phyloP scores from a whole-genome alignment of 164 flowering plant species.

The Amborella trichopoda region DNA sequence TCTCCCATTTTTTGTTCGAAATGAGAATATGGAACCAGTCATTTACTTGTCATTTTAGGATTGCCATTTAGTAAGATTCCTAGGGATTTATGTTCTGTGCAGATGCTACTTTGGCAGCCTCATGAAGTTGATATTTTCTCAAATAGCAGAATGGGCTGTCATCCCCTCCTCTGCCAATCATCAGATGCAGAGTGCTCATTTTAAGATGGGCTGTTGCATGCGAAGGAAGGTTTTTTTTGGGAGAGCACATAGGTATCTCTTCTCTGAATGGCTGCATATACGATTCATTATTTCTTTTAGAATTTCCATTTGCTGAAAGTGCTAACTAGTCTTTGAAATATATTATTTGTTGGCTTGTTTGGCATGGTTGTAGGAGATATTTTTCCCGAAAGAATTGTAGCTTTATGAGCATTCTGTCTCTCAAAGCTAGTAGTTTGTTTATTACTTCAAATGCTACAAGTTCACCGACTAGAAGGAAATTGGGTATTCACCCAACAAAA shows the following conservation, averaged over 20 bases:
- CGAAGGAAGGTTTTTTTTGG: slow-evolving; percentile 12
- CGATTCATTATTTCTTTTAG: not conserved
- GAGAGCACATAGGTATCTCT: slow-evolving; percentile 17
- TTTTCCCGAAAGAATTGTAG: slow-evolving; percentile 11
- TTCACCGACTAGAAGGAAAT: slow-evolving; percentile 6
- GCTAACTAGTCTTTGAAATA: not conserved
- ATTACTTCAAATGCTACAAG: slow-evolving; percentile 9
- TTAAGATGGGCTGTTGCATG: slow-evolving; percentile 6
- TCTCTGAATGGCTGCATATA: not conserved
- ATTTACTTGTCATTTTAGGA: not conserved
- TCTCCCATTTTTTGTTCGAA: not conserved
- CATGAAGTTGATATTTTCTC: slow-evolving; percentile 1
- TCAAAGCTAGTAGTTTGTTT: too few relatives aligned
- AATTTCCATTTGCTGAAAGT: not conserved
- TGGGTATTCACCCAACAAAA: slow-evolving; percentile 7
- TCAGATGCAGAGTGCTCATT: slow-evolving; percentile 12
- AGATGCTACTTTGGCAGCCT: slow-evolving; percentile 5
- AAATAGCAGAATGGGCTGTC: slow-evolving; percentile 32
- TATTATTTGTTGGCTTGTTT: slow-evolving; percentile 1
- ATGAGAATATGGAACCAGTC: not conserved
- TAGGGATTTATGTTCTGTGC: not conserved
- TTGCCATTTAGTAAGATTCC: not conserved
- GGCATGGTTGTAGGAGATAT: slow-evolving; percentile 18
- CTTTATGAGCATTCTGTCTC: too few relatives aligned
- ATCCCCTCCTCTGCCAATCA: slow-evolving; percentile 20